Conservation (phyloP, 2,329 filamentous ascomycete species). For the Dichotomopilus funicola region DNA sequence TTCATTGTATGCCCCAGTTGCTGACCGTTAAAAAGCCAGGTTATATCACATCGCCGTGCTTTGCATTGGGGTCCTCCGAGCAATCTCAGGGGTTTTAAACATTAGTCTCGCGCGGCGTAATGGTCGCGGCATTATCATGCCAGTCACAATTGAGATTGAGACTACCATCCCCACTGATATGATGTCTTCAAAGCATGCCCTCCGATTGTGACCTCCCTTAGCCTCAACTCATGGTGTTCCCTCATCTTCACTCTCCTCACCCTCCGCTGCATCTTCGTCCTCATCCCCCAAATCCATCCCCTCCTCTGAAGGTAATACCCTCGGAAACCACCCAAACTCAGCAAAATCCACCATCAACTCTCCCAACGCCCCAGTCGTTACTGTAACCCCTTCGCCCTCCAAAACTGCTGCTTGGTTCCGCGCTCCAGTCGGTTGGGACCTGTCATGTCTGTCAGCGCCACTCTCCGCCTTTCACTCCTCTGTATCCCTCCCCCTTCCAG, state of each 20-base stretch:
- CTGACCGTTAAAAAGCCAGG: slow-evolving; percentile 15
- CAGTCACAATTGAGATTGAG: no score
- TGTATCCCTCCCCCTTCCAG: no score
- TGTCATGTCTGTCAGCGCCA: slow-evolving; percentile 20
- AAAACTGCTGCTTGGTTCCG: slow-evolving; percentile 46
- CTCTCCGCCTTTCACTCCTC: neutral
- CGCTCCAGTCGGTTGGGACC: slow-evolving; percentile 43
- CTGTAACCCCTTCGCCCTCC: slow-evolving; percentile 45
- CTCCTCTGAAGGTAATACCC: slow-evolving; percentile 40
- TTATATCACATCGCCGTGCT: neutral
- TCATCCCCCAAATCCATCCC: slow-evolving; percentile 13
- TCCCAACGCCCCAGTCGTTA: slow-evolving; percentile 43
- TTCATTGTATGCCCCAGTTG: slow-evolving; percentile 5
- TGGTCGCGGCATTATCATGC: no score
- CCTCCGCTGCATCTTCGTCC: slow-evolving; percentile 19
- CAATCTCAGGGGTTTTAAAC: no score
- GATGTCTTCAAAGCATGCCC: neutral
- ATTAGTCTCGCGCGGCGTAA: no score
- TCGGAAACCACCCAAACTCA: slow-evolving; percentile 52
- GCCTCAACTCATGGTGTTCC: neutral
- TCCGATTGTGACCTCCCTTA: neutral
- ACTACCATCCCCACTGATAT: neutral
- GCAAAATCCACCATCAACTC: slow-evolving; percentile 46
- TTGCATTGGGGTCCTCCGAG: no score
- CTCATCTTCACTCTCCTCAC: neutral